Evolutionary conservation across 352 stramenopile species (phyloP).

Genomic region (Phytopythium vexans): DNA sequence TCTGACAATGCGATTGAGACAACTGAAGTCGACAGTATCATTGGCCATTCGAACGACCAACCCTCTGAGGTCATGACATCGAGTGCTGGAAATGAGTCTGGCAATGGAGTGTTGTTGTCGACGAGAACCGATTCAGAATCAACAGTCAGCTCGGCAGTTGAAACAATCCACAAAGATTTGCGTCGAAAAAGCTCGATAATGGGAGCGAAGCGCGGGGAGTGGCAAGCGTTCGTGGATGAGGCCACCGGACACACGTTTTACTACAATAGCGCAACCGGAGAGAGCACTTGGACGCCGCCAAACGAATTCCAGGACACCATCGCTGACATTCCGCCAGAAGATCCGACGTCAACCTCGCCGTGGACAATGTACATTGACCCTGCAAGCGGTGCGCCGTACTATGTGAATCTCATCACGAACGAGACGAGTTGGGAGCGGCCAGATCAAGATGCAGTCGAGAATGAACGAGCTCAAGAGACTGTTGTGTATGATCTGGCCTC

Average conservation of each 20-base stretch:
- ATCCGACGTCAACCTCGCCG: neutral
- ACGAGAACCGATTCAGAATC: too few relatives aligned
- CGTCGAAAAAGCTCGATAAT: slow-evolving; percentile 19
- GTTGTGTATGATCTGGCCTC: neutral
- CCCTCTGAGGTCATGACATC: too few relatives aligned
- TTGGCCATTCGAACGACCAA: too few relatives aligned
- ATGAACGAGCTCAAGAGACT: too few relatives aligned
- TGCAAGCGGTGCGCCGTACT: slow-evolving; percentile 37
- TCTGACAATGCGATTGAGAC: too few relatives aligned
- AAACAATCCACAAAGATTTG: slow-evolving; percentile 10
- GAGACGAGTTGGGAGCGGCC: slow-evolving; percentile 52
- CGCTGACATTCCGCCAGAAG: slow-evolving; percentile 9
- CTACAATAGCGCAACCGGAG: slow-evolving; percentile 58
- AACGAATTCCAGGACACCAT: neutral
- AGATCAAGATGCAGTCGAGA: slow-evolving; percentile 8
- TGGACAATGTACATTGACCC: slow-evolving; percentile 56
- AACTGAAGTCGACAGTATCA: too few relatives aligned
- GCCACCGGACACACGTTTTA: slow-evolving; percentile 59
- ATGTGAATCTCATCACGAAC: slow-evolving; percentile 45
- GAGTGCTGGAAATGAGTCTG: too few relatives aligned
- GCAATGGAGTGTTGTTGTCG: too few relatives aligned
- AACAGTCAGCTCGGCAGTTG: too few relatives aligned
- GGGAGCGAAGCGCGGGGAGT: slow-evolving; percentile 25
- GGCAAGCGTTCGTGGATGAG: slow-evolving; percentile 61
- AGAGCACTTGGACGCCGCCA: slow-evolving; percentile 57